Evolutionary conservation across 1,139 yeast genomes (phyloP).

Genomic region (Debaryomyces udenii): DNA sequence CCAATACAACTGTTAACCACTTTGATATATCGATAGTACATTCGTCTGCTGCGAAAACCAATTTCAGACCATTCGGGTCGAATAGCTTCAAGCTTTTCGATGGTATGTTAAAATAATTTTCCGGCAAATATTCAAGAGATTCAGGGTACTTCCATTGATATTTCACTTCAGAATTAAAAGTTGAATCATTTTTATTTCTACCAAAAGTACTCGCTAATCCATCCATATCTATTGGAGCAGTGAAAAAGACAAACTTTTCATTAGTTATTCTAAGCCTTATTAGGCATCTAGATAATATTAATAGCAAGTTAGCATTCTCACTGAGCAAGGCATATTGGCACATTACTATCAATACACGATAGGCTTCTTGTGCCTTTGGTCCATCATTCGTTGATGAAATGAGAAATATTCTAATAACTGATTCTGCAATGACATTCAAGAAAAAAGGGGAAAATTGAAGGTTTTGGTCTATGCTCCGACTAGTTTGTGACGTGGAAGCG

Average conservation of each 20-base stretch:
- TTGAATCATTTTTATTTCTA: conserved; percentile 41
- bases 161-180: conserved; percentile 18
- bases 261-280: conserved; percentile 57
- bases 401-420: conserved; percentile 38
- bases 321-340: conserved; percentile 31
- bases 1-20: conserved; percentile 57
- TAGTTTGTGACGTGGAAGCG: conserved; percentile 14
- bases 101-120: conserved; percentile 41
- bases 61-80: conserved; percentile 16
- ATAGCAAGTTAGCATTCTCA: conserved; percentile 37
- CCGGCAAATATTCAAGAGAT: conserved; percentile 49
- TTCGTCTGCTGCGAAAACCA: conserved; percentile 14
- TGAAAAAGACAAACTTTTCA: conserved; percentile 49
- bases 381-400: conserved; percentile 26
- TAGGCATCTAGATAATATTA: conserved; percentile 56
- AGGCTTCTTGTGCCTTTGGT: conserved; percentile 34
- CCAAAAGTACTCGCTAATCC: conserved; percentile 65
- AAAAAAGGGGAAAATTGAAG: conserved; percentile 14
- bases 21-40: conserved; percentile 45
- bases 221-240: conserved; percentile 64
- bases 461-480: conserved; percentile 5
- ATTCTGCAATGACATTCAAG: conserved; percentile 30
- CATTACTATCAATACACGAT: conserved; percentile 28
- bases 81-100: conserved; percentile 18
- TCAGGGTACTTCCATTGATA: conserved; percentile 68